Evolutionary conservation across 176 grass and related monocot species (phyloP).

Genomic region (Cymbopogon citratus): DNA sequence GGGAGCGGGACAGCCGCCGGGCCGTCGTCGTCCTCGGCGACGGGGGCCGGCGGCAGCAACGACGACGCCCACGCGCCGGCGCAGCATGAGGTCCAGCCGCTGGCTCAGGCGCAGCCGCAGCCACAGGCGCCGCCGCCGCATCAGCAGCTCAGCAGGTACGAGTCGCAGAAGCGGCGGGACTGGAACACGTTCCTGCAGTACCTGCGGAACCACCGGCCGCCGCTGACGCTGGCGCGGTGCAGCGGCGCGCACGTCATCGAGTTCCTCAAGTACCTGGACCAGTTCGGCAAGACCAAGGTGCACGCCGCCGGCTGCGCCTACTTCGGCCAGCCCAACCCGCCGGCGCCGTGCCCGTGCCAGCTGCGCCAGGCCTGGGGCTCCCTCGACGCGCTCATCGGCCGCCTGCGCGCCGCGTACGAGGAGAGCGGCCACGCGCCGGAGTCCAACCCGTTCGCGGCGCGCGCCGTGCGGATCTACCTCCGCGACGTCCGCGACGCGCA

Average conservation of each 20-base stretch:
- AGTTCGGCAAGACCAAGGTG: conserved; percentile 99
- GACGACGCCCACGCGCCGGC: conserved; percentile 9
- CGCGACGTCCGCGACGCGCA: conserved; percentile 93
- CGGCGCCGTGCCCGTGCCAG: conserved; percentile 77
- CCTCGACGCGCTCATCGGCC: conserved; percentile 92
- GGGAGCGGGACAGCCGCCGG: conserved; percentile 21
- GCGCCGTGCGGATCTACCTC: conserved; percentile 96
- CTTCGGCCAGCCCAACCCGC: conserved; percentile 89
- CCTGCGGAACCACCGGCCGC: conserved; percentile 93
- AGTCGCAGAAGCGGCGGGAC: conserved; percentile 94
- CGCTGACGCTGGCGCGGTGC: conserved; percentile 82
- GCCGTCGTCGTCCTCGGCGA: background rate
- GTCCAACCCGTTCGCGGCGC: conserved; percentile 84
- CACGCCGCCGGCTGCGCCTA: conserved; percentile 58
- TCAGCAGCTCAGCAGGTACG: conserved; percentile 79
- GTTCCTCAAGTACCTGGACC: conserved; percentile 94
- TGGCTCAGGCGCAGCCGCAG: conserved; percentile 18
- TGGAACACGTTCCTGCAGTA: conserved; percentile 99
- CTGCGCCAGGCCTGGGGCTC: conserved; percentile 92
- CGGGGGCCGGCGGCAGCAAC: background rate
- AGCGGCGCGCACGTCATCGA: conserved; percentile 99
- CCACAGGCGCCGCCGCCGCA: background rate
- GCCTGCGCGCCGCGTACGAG: conserved; percentile 89
- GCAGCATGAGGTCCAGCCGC: conserved; percentile 4
- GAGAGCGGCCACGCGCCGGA: conserved; percentile 82